Evolutionary conservation across 768 basidiomycete genomes (phyloP).

Genomic region (Rhodotorula kratochvilovae): DNA sequence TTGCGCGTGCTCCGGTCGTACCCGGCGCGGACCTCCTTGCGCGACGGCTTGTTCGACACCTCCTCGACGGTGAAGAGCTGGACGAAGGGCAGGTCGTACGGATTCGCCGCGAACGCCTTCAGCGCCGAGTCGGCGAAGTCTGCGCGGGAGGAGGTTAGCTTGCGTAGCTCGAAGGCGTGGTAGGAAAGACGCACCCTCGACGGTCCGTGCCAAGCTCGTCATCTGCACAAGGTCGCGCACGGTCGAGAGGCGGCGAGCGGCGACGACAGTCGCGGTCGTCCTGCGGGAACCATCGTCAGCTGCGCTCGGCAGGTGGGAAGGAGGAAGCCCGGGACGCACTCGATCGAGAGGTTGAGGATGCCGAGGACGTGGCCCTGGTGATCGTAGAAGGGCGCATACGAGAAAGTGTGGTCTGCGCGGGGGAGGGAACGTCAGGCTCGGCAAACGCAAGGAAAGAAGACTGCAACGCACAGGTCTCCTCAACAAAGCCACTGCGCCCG

Average conservation of each 20-base stretch:
- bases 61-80: slow-evolving; percentile 31
- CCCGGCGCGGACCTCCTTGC: slow-evolving; percentile 15
- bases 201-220: slow-evolving; percentile 23
- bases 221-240: slow-evolving; percentile 25
- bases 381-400: slow-evolving; percentile 20
- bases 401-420: slow-evolving; percentile 23
- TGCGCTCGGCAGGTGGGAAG: background rate
- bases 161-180: too few relatives aligned
- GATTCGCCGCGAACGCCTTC: slow-evolving; percentile 18
- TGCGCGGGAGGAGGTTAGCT: background rate
- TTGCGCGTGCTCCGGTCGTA: slow-evolving; percentile 13
- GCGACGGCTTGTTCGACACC: slow-evolving; percentile 5
- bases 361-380: slow-evolving; percentile 16
- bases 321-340: background rate
- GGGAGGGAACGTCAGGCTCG: background rate
- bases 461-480: slow-evolving; percentile 24
- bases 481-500: slow-evolving; percentile 22
- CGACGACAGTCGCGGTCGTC: slow-evolving; percentile 16
- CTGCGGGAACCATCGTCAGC: background rate
- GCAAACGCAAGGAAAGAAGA: too few relatives aligned
- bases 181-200: slow-evolving; percentile 11
- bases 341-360: slow-evolving; percentile 20
- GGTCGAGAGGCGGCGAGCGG: slow-evolving; percentile 18
- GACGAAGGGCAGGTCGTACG: slow-evolving; percentile 30
- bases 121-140: slow-evolving; percentile 23